A percentile compares a stretch with the other conserved stretches of the same genome.
phyloP scores from a whole-genome alignment of 2,329 filamentous ascomycete species.

The Fusarium circinatum region DNA sequence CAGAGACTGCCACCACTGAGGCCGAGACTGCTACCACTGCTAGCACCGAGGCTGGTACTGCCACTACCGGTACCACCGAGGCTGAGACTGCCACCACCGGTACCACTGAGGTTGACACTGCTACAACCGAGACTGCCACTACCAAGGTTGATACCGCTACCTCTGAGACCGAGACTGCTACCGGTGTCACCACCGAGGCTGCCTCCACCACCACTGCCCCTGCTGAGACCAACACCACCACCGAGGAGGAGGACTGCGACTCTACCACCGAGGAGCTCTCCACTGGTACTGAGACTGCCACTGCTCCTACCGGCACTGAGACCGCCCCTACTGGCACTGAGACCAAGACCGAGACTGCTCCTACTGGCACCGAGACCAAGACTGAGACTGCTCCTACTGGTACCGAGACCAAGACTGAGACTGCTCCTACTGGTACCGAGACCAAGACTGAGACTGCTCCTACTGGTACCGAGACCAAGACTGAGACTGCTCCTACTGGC shows the following conservation, averaged over 20 bases:
- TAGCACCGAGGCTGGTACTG: constrained; percentile 11
- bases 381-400: neutral
- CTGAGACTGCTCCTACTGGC: neutral
- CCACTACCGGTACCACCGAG: neutral
- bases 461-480: neutral
- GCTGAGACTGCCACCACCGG: neutral
- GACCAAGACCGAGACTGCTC: too few relatives aligned
- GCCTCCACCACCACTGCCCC: constrained; percentile 10
- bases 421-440: constrained; percentile 9
- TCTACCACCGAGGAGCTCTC: constrained; percentile 3
- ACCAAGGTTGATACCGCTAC: constrained; percentile 6
- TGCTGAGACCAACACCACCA: constrained; percentile 8
- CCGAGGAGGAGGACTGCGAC: constrained; percentile 7
- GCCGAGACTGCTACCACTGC: neutral
- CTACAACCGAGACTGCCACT: neutral
- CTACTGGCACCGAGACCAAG: too few relatives aligned
- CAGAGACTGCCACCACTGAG: neutral
- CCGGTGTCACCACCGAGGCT: neutral
- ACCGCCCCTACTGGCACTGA: neutral
- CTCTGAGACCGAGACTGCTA: neutral
- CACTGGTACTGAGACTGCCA: constrained; percentile 8
- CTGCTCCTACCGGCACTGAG: neutral
- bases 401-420: neutral
- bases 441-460: neutral
- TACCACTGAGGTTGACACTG: neutral